A percentile compares a stretch with the other conserved stretches of the same genome.
Conservation (phyloP, 2,329 filamentous ascomycete genomes). For the Parasarocladium wereldwijsianum region DNA sequence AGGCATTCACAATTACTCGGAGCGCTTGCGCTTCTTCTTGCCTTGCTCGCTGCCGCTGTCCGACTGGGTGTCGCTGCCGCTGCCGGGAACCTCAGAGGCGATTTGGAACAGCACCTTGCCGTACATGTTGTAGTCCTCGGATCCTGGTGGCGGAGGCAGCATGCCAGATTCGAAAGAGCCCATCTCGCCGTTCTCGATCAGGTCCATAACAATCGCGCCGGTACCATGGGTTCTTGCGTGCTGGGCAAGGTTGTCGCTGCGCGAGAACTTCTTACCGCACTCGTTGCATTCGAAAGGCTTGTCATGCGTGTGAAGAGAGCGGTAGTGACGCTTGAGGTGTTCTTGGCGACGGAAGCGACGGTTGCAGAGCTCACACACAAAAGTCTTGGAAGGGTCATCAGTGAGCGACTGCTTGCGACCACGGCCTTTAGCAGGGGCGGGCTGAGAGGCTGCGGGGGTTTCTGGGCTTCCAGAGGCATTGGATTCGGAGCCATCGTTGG, state of each 20-base stretch:
- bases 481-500: conserved; percentile 22
- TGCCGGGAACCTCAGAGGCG: conserved; percentile 57
- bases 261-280: conserved; percentile 98
- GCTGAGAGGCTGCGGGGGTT: conserved; percentile 22
- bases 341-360: conserved; percentile 96
- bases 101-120: conserved; percentile 74
- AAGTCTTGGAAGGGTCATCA: conserved; percentile 96
- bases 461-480: conserved; percentile 26
- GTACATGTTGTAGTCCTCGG: conserved; percentile 51
- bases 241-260: conserved; percentile 93
- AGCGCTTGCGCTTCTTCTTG: conserved; percentile 61
- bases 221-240: conserved; percentile 88
- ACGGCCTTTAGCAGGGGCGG: conserved; percentile 65
- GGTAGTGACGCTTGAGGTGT: conserved; percentile 96
- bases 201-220: conserved; percentile 80
- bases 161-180: conserved; percentile 23
- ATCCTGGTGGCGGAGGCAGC: conserved; percentile 24
- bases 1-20: conserved; percentile 29
- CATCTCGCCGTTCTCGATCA: conserved; percentile 57
- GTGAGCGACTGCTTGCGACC: conserved; percentile 97
- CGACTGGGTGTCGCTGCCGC: conserved; percentile 40
- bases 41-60: conserved; percentile 34
- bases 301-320: conserved; percentile 93
- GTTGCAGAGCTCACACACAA: conserved; percentile 91
- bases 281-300: conserved; percentile 97